phyloP scores from a whole-genome alignment of 306 rosid species.

The Prosopis cineraria region DNA sequence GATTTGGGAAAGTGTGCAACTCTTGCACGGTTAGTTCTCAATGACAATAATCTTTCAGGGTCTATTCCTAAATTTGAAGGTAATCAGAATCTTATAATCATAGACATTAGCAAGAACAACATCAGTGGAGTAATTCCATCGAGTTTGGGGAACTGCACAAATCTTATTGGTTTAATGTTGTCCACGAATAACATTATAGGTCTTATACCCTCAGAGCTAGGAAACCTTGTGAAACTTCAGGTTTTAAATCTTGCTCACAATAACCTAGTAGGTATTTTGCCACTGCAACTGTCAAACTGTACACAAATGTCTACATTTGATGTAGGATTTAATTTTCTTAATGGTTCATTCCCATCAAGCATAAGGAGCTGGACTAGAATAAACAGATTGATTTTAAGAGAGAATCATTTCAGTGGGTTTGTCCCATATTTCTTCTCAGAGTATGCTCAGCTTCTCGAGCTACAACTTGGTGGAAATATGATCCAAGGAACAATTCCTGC shows the following conservation, averaged over 20 bases:
- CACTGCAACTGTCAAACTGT: conserved; percentile 63
- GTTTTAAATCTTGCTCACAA: conserved; percentile 56
- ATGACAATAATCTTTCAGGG: no score
- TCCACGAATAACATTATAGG: conserved; percentile 61
- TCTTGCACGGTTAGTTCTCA: no score
- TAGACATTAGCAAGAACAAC: conserved; percentile 52
- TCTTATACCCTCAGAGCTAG: conserved; percentile 58
- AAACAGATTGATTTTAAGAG: conserved; percentile 56
- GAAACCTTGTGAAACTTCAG: conserved; percentile 55
- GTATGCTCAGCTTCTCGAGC: conserved; percentile 49
- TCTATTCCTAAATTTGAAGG: no score
- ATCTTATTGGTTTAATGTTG: conserved; percentile 50
- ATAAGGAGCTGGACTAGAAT: no score
- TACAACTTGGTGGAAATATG: no score
- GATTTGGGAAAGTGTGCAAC: no score
- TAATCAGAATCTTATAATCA: no score
- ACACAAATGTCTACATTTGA: conserved; percentile 48
- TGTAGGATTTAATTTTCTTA: no score
- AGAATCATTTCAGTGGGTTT: conserved; percentile 64
- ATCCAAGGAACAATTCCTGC: conserved; percentile 71
- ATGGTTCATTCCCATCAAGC: no score
- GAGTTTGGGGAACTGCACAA: conserved; percentile 61
- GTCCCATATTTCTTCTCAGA: conserved; percentile 55
- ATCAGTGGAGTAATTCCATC: conserved; percentile 61
- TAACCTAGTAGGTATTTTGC: conserved; percentile 64